These are phyloP conservation scores for Leccinum insolens DNA, from an alignment of 1,284 basidiomycete genomes.

Conservation along the genomic window DNA sequence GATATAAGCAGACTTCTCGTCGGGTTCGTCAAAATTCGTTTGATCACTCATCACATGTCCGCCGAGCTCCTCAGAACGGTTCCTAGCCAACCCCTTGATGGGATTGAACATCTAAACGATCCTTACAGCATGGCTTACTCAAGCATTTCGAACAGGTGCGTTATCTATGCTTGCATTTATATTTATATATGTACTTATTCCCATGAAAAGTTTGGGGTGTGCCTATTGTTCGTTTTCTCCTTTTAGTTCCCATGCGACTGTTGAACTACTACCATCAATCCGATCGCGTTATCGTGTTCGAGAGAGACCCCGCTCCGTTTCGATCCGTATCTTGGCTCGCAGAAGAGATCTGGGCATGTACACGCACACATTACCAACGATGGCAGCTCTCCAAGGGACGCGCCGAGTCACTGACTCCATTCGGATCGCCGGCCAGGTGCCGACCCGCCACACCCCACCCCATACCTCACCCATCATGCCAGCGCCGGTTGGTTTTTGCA, in stretches of 20 bases:
- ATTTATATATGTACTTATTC: conserved; percentile 1
- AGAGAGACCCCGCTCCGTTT: not conserved
- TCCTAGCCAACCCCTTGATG: not conserved
- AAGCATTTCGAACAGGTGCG: not conserved
- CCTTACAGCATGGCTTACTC: not conserved
- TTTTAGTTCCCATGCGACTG: conserved; percentile 11
- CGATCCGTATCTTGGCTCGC: not conserved
- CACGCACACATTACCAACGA: not conserved
- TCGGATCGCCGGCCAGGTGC: not conserved
- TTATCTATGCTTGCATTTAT: not conserved
- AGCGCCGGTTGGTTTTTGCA: not conserved
- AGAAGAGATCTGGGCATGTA: not conserved
- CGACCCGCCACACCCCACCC: conserved; percentile 1
- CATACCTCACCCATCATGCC: not conserved
- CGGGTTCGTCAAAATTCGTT: too few species aligned
- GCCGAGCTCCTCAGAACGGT: not conserved
- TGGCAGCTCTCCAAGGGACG: conserved; percentile 7
- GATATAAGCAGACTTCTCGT: conserved; percentile 13
- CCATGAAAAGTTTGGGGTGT: not conserved
- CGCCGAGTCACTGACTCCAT: not conserved
- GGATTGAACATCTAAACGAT: not conserved
- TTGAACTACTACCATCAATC: not conserved
- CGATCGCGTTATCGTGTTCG: not conserved
- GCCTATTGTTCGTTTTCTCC: not conserved
- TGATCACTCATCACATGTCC: not conserved